Percentiles rank a stretch among this genome's conserved stretches.
Conservation (phyloP, 495 filamentous ascomycete species). For the Trichoderma asperelloides region DNA sequence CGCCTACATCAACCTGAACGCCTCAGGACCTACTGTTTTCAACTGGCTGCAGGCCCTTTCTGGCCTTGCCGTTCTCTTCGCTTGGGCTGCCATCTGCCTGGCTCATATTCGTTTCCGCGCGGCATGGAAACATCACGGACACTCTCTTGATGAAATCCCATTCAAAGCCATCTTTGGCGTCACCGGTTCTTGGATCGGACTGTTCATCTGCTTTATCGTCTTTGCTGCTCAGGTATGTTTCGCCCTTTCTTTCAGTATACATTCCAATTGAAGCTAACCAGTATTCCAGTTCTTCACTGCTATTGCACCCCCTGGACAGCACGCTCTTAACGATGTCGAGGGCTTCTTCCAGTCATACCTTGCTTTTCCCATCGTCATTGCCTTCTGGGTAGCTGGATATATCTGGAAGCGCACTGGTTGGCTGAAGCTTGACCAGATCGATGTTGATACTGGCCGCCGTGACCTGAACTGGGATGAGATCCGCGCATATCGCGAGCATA, state of each 20-base stretch:
- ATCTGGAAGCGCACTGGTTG: slow-evolving; percentile 57
- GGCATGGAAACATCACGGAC: slow-evolving; percentile 42
- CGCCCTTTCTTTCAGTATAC: slow-evolving; percentile 43
- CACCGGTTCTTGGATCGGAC: slow-evolving; percentile 51
- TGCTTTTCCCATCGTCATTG: slow-evolving; percentile 48
- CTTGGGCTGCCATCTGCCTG: slow-evolving; percentile 61
- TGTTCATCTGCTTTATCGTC: slow-evolving; percentile 48
- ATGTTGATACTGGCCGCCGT: slow-evolving; percentile 27
- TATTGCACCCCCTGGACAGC: slow-evolving; percentile 45
- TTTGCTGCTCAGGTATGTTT: slow-evolving; percentile 34
- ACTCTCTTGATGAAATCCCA: slow-evolving; percentile 38
- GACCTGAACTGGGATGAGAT: slow-evolving; percentile 39
- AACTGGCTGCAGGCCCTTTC: slow-evolving; percentile 63
- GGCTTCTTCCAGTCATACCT: slow-evolving; percentile 62
- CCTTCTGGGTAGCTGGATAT: slow-evolving; percentile 36
- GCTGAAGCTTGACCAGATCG: slow-evolving; percentile 42
- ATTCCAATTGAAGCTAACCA: slow-evolving; percentile 19
- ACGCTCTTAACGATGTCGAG: slow-evolving; percentile 30
- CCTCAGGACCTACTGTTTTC: slow-evolving; percentile 28
- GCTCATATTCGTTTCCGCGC: slow-evolving; percentile 68
- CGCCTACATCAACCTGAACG: slow-evolving; percentile 24
- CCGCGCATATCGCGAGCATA: slow-evolving; percentile 31
- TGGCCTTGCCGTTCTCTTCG: slow-evolving; percentile 58
- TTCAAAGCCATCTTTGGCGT: slow-evolving; percentile 49
- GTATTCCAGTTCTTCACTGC: slow-evolving; percentile 13